A percentile compares a stretch with the other conserved stretches of the same genome.
phyloP scores from a whole-genome alignment of 805 yeast genomes.

The Phaffomyces thermotolerans region DNA sequence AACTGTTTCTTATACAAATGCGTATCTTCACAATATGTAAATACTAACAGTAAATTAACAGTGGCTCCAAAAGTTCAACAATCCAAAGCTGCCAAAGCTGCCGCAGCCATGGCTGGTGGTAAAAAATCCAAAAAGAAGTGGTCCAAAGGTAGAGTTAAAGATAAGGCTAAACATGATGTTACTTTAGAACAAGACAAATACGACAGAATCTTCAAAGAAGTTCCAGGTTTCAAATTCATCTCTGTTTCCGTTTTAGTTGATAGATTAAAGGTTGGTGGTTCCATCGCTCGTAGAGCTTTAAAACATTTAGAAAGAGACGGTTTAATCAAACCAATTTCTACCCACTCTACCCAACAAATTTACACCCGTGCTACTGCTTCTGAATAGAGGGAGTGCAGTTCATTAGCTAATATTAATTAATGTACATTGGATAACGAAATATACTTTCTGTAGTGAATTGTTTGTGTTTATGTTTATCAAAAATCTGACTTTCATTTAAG shows the following conservation, averaged over 20 bases:
- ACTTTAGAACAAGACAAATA: constrained; percentile 96
- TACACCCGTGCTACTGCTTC: constrained; percentile 78
- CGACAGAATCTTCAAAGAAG: constrained; percentile 99
- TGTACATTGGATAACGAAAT: constrained; percentile 24
- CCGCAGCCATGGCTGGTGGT: constrained; percentile 99
- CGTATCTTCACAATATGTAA: neutral
- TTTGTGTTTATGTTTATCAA: too few relatives aligned
- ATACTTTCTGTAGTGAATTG: too few relatives aligned
- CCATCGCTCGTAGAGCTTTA: constrained; percentile 97
- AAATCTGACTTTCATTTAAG: too few relatives aligned
- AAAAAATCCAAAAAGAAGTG: constrained; percentile 99
- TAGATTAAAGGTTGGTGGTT: constrained; percentile 99
- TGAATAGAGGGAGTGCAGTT: constrained; percentile 37
- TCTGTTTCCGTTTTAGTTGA: constrained; percentile 98
- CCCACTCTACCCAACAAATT: constrained; percentile 94
- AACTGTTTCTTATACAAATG: neutral
- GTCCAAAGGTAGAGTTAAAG: constrained; percentile 99
- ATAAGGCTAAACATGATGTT: constrained; percentile 98
- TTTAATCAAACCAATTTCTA: constrained; percentile 86
- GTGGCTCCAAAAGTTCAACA: constrained; percentile 99
- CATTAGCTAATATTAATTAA: constrained; percentile 15
- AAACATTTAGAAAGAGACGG: constrained; percentile 93
- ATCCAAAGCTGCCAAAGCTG: constrained; percentile 99
- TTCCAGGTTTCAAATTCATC: constrained; percentile 96
- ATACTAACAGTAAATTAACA: constrained; percentile 29